phyloP scores from a whole-genome alignment of 2,329 filamentous ascomycete genomes.

The Xylaria sp. region DNA sequence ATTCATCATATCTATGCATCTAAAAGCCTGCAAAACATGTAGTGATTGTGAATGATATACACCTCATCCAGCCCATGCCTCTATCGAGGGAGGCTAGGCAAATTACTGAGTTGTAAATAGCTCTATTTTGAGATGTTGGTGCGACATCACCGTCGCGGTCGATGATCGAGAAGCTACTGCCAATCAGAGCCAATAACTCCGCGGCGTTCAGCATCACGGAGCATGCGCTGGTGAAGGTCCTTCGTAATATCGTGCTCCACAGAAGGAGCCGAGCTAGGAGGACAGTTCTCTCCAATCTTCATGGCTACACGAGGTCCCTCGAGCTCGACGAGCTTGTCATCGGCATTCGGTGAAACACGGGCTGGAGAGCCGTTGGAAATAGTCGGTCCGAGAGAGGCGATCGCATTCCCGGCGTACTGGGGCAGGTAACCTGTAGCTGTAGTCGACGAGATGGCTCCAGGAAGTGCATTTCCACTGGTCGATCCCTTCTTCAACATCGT shows the following conservation, averaged over 20 bases:
- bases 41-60: constrained; percentile 43
- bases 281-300: constrained; percentile 60
- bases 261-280: constrained; percentile 51
- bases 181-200: constrained; percentile 49
- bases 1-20: constrained; percentile 49
- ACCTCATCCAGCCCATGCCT: constrained; percentile 32
- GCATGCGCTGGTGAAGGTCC: constrained; percentile 48
- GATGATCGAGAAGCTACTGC: constrained; percentile 39
- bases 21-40: constrained; percentile 49
- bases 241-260: constrained; percentile 48
- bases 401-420: constrained; percentile 63
- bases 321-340: constrained; percentile 44
- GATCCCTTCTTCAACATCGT: constrained; percentile 64
- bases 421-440: constrained; percentile 66
- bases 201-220: constrained; percentile 49
- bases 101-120: constrained; percentile 6
- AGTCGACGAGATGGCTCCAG: constrained; percentile 63
- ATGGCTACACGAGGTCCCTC: constrained; percentile 40
- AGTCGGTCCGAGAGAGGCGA: constrained; percentile 60
- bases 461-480: constrained; percentile 58
- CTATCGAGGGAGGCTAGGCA: constrained; percentile 28
- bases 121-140: constrained; percentile 5
- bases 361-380: constrained; percentile 52
- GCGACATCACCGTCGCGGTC: neutral
- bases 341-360: constrained; percentile 44